These are phyloP conservation scores for Magnolia kwangsiensis DNA, from an alignment of 164 flowering plant genomes.

Conservation along the genomic window DNA sequence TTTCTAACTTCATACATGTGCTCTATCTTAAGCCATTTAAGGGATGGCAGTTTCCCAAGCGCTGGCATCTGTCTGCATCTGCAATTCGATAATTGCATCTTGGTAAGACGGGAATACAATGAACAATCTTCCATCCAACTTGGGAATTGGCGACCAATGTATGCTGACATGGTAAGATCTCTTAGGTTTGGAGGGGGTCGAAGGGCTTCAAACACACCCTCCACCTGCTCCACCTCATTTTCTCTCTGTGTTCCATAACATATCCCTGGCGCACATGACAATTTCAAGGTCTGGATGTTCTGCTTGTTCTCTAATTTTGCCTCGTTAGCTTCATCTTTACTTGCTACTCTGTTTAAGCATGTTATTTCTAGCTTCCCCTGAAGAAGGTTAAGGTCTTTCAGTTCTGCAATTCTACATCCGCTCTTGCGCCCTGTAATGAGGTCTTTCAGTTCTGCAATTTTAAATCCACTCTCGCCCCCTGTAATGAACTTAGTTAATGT, in stretches of 20 bases:
- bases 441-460: conserved; percentile 2
- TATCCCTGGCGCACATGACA: background rate
- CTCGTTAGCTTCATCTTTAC: background rate
- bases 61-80: background rate
- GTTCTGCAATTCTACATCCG: too few relatives aligned
- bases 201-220: background rate
- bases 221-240: background rate
- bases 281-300: background rate
- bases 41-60: background rate
- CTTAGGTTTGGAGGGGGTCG: background rate
- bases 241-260: background rate
- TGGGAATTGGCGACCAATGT: background rate
- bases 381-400: background rate
- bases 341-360: background rate
- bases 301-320: background rate
- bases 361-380: background rate
- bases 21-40: background rate
- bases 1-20: background rate
- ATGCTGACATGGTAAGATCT: background rate
- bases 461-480: background rate
- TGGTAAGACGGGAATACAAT: background rate
- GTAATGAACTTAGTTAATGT: background rate
- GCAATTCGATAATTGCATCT: background rate
- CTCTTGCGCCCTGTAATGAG: too few relatives aligned
- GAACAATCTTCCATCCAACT: background rate